Percentiles rank a stretch among this genome's conserved stretches.
Evolutionary conservation across 1,284 basidiomycete species (phyloP).

Genomic region (Sparassis latifolia): DNA sequence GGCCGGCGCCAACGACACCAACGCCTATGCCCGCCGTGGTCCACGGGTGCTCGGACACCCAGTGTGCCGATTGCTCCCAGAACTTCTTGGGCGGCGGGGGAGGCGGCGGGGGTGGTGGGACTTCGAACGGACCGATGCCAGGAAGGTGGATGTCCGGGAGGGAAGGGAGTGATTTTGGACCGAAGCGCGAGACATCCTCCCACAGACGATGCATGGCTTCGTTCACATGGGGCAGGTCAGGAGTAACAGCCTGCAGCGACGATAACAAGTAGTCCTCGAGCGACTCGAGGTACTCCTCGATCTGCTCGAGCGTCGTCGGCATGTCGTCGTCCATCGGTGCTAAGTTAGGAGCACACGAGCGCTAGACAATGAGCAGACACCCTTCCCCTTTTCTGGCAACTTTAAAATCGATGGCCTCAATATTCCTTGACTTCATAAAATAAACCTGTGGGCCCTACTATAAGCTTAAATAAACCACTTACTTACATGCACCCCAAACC

Average conservation of each 20-base stretch:
- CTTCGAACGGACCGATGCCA: conserved; percentile 63
- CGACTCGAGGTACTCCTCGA: conserved; percentile 64
- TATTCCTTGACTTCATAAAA: too few relatives aligned
- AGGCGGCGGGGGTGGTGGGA: conserved; percentile 57
- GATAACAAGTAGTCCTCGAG: conserved; percentile 59
- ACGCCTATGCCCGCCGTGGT: conserved; percentile 43
- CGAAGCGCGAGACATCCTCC: conserved; percentile 73
- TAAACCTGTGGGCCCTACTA: too few relatives aligned
- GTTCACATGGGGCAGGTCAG: conserved; percentile 55
- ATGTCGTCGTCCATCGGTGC: conserved; percentile 6
- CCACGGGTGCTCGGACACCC: conserved; percentile 54
- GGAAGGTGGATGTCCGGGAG: conserved; percentile 59
- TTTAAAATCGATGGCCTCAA: too few relatives aligned
- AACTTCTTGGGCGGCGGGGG: conserved; percentile 40
- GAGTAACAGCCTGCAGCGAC: conserved; percentile 50
- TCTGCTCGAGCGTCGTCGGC: conserved; percentile 47
- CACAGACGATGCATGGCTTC: conserved; percentile 65
- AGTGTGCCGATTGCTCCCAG: conserved; percentile 41
- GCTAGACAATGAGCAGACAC: too few relatives aligned
- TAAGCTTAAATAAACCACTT: too few relatives aligned
- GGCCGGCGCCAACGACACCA: conserved; percentile 50
- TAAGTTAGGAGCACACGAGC: not conserved
- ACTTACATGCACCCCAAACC: too few relatives aligned
- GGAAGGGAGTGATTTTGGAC: conserved; percentile 55
- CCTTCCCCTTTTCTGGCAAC: too few relatives aligned